A percentile compares a stretch with the other conserved stretches of the same genome.
phyloP scores from a whole-genome alignment of 257 asterid species.

The Perilla frutescens region DNA sequence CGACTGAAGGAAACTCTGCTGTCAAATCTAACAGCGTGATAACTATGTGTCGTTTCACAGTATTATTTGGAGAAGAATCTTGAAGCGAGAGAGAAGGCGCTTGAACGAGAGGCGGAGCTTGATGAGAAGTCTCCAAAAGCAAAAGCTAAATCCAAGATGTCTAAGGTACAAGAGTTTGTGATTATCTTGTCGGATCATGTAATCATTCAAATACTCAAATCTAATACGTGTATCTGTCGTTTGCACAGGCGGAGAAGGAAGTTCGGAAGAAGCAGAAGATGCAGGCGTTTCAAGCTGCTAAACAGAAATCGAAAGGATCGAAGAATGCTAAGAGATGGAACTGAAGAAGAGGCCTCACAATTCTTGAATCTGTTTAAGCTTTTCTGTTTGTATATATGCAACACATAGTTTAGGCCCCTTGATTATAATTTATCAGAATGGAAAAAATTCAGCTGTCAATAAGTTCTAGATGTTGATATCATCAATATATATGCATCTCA shows the following conservation, averaged over 20 bases:
- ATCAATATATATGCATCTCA: background rate
- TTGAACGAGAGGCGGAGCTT: slow-evolving; percentile 98
- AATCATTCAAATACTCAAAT: too few relatives aligned
- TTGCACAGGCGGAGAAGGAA: slow-evolving; percentile 83
- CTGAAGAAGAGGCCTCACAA: slow-evolving; percentile 35
- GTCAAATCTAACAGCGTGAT: background rate
- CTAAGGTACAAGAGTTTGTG: slow-evolving; percentile 66
- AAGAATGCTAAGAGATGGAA: slow-evolving; percentile 95
- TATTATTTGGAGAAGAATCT: slow-evolving; percentile 97
- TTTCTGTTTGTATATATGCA: slow-evolving; percentile 33
- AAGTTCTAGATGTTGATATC: slow-evolving; percentile 22
- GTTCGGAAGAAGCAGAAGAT: slow-evolving; percentile 92
- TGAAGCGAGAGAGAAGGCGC: slow-evolving; percentile 87
- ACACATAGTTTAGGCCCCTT: slow-evolving; percentile 25
- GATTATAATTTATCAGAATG: slow-evolving; percentile 21
- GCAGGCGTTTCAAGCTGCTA: slow-evolving; percentile 96
- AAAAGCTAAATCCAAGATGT: slow-evolving; percentile 98
- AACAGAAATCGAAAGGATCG: slow-evolving; percentile 74
- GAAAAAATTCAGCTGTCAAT: background rate
- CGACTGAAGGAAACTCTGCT: background rate
- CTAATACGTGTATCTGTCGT: background rate
- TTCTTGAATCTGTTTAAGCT: slow-evolving; percentile 5
- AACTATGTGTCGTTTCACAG: slow-evolving; percentile 42
- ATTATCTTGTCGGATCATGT: background rate
- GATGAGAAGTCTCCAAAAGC: slow-evolving; percentile 92